phyloP scores from a whole-genome alignment of 2,329 filamentous ascomycete species.

The Fusarium sp. region DNA sequence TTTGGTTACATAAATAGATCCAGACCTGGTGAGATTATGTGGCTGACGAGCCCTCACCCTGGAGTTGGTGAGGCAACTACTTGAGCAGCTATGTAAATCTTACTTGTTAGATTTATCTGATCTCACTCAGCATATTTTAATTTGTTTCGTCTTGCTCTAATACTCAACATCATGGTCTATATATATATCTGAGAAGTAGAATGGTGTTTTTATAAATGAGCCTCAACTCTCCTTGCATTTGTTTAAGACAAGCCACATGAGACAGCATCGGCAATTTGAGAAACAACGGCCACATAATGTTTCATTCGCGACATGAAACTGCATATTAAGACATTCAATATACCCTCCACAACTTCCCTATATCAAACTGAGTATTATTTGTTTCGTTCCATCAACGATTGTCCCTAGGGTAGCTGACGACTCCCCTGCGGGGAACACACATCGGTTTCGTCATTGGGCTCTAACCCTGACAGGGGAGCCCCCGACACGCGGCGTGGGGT shows the following conservation, averaged over 20 bases:
- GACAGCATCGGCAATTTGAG: background rate
- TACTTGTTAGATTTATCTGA: no score
- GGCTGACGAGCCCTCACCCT: background rate
- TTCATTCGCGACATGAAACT: background rate
- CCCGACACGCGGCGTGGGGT: background rate
- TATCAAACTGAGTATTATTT: background rate
- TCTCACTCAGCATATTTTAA: background rate
- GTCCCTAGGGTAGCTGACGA: background rate
- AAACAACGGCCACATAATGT: background rate
- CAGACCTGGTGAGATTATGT: background rate
- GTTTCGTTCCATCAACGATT: background rate
- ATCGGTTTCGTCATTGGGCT: background rate
- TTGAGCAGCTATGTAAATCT: background rate
- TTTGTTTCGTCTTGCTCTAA: fast-evolving
- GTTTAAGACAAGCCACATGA: background rate
- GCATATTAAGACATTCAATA: background rate
- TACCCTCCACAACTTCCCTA: background rate
- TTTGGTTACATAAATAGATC: background rate
- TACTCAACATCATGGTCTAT: no score
- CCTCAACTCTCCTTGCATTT: background rate
- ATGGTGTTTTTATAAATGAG: background rate
- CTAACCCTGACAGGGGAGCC: background rate
- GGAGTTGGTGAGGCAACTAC: background rate
- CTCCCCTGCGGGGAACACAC: background rate
- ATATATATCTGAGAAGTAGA: background rate